A percentile compares a stretch with the other conserved stretches of the same genome.
Conservation (phyloP, 2,329 filamentous ascomycete genomes). For the Emergomyces orientalis region DNA sequence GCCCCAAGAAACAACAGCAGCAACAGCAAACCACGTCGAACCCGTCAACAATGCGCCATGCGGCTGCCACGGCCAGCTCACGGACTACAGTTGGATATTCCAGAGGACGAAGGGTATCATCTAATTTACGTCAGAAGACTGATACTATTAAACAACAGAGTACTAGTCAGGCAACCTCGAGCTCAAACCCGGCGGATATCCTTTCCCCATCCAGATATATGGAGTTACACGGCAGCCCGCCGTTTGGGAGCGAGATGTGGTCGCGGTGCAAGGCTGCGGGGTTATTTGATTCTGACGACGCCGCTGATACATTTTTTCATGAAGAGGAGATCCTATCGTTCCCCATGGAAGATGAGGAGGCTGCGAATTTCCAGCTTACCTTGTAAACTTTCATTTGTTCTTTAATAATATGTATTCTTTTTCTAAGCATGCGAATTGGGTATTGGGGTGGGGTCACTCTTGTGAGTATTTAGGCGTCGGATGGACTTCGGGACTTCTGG, state of each 20-base stretch:
- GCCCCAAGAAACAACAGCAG: constrained; percentile 29
- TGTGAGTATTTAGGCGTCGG: background rate
- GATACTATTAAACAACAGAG: constrained; percentile 15
- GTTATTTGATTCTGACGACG: constrained; percentile 27
- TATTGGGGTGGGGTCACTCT: background rate
- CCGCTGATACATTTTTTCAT: constrained; percentile 13
- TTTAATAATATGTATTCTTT: background rate
- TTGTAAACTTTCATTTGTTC: constrained; percentile 19
- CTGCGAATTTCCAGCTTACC: constrained; percentile 33
- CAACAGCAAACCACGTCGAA: constrained; percentile 33
- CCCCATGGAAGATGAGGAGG: constrained; percentile 33
- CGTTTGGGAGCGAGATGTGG: constrained; percentile 38
- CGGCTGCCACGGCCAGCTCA: constrained; percentile 57
- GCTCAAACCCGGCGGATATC: constrained; percentile 16
- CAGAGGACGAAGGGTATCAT: constrained; percentile 52
- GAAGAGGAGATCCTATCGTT: constrained; percentile 21
- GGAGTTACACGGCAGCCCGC: constrained; percentile 34
- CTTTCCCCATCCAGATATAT: constrained; percentile 37
- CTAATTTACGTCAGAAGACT: constrained; percentile 19
- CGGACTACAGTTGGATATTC: constrained; percentile 78
- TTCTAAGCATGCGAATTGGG: background rate
- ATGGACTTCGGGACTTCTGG: background rate
- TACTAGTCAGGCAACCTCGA: constrained; percentile 17
- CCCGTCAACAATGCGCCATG: constrained; percentile 47
- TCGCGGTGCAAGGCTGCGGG: constrained; percentile 32